Evolutionary conservation across 352 stramenopile genomes (phyloP).

Genomic region (Phytophthora uliginosa): DNA sequence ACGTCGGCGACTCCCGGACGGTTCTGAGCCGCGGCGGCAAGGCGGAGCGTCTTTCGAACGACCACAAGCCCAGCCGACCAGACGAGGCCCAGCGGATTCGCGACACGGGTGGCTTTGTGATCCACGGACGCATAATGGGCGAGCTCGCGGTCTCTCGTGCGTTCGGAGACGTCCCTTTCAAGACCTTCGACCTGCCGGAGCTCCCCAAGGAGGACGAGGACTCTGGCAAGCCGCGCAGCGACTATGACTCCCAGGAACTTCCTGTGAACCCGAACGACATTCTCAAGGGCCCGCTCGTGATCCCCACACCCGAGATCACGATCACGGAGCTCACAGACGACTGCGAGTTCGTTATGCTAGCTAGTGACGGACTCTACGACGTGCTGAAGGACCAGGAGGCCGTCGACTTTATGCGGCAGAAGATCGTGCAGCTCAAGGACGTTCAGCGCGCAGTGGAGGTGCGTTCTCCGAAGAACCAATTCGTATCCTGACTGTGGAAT

Average conservation of each 20-base stretch:
- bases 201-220: conserved; percentile 47
- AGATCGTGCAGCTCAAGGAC: conserved; percentile 75
- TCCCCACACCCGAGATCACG: conserved; percentile 82
- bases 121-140: conserved; percentile 95
- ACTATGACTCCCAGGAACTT: conserved; percentile 83
- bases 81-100: conserved; percentile 97
- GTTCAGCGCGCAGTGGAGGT: conserved; percentile 87
- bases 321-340: conserved; percentile 75
- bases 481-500: not conserved
- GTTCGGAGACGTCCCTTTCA: conserved; percentile 97
- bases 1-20: conserved; percentile 97
- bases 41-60: conserved; percentile 94
- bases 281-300: conserved; percentile 85
- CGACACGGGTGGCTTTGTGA: conserved; percentile 94
- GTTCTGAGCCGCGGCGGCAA: conserved; percentile 92
- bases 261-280: conserved; percentile 89
- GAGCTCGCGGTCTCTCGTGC: conserved; percentile 85
- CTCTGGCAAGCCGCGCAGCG: conserved; percentile 60
- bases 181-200: conserved; percentile 87
- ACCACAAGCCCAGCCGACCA: conserved; percentile 95
- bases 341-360: conserved; percentile 85
- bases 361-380: conserved; percentile 86
- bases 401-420: conserved; percentile 78
- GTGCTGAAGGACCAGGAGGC: conserved; percentile 89
- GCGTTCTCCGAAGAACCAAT: conserved; percentile 2